Evolutionary conservation across 164 flowering plant species (phyloP), one percentile per base, ranked within the genome.

Genomic region (Kingdonia uniflora): DNA sequence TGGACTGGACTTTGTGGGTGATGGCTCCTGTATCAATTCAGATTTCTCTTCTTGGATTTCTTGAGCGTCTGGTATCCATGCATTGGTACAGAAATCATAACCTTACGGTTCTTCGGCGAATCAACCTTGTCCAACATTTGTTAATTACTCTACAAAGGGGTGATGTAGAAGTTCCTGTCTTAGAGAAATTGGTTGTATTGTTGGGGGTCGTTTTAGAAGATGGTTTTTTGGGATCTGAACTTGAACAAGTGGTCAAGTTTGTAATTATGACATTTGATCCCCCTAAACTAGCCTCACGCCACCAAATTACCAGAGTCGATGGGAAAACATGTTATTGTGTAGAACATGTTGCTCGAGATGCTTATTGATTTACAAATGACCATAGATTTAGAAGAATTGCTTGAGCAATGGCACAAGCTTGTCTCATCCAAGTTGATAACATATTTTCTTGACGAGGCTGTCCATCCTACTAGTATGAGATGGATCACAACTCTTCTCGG

Each of bases 1-100:
- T 94, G 74, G 99, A 94, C 61, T 94, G 99, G 99, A 94, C 99
- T 19, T 66, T 94, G 65, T 94, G 99, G 99, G 99, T 94, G 26
- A 74, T 76, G 8, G 82, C 96, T 49, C 80, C 92, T 20, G 72
- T 89, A 63, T 65, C 96, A 14, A 76, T 89, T 65, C 99, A 94
- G 65, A 85, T 94, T 74, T 76, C 97, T 15, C 70, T 94, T 26
- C 71, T 94, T 49, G 90, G 87, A 19, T 94, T 94, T 77, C 95
- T 94, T 52, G 99, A 89, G 76, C 83, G 87, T 60, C 71, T 94
- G 25, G 99, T 94, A 26, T 89, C 97, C 17, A 94, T 94, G 92
- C 99, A 89, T 62, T 94, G 97, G 97, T 94, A 94, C 62, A 71
- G 99, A 61, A 85, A 79, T 72, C 99, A 94, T 67, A 94, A 94